Percentiles rank a stretch among this genome's conserved stretches.
Evolutionary conservation across 371 early-diverging fungal genomes (phyloP).

Genomic region (Rhizopus sp.): DNA sequence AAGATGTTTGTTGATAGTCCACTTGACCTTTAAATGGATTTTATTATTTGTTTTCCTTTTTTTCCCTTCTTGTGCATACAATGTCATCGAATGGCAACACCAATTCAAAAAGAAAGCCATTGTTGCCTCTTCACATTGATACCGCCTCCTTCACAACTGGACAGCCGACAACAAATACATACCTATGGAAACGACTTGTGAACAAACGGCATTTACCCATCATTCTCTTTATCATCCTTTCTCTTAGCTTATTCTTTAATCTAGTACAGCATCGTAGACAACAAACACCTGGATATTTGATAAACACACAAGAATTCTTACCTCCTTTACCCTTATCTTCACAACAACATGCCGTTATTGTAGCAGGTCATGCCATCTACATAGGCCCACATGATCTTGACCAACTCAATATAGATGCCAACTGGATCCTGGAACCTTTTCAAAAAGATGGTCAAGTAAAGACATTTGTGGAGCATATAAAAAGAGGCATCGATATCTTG

Average conservation of each 20-base stretch:
- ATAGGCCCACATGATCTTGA: conserved; percentile 26
- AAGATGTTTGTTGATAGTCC: too few relatives aligned
- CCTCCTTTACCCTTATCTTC: conserved; percentile 33
- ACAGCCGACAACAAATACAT: conserved; percentile 21
- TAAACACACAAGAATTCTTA: conserved; percentile 22
- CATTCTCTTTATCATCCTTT: conserved; percentile 29
- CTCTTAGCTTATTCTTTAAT: conserved; percentile 32
- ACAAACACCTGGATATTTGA: neutral
- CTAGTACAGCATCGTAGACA: conserved; percentile 24
- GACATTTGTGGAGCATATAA: conserved; percentile 50
- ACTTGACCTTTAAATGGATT: too few relatives aligned
- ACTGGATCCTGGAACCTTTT: conserved; percentile 52
- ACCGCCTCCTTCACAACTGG: conserved; percentile 43
- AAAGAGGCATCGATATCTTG: conserved; percentile 41
- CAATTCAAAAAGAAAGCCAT: conserved; percentile 29
- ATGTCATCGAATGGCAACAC: conserved; percentile 4
- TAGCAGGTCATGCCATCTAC: conserved; percentile 58
- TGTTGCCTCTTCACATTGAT: conserved; percentile 47
- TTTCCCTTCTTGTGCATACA: neutral
- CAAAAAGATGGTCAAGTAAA: conserved; percentile 49
- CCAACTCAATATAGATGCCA: conserved; percentile 21
- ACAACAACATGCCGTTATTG: conserved; percentile 42
- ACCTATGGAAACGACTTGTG: conserved; percentile 29
- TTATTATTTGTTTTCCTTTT: neutral
- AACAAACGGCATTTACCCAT: conserved; percentile 38